Percentiles rank a stretch among this genome's conserved stretches.
phyloP scores from a whole-genome alignment of 352 stramenopile species.

The Globisporangium iwayamae region DNA sequence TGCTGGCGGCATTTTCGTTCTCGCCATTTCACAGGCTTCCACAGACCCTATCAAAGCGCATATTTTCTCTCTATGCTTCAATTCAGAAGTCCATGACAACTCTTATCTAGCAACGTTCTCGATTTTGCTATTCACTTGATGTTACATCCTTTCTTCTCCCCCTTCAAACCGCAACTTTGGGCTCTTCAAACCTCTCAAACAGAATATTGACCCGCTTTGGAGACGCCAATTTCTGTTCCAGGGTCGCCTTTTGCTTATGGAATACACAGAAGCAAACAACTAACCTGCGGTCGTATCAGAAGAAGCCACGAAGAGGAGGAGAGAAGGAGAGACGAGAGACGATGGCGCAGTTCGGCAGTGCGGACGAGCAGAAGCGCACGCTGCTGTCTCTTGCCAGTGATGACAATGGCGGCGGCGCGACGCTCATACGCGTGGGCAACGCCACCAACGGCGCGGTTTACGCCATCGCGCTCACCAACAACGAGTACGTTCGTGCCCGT shows the following conservation, averaged over 20 bases:
- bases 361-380: constrained; percentile 19
- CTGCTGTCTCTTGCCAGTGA: not conserved
- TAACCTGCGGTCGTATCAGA: not conserved
- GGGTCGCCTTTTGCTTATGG: not conserved
- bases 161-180: not conserved
- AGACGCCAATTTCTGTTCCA: not conserved
- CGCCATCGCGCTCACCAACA: constrained; percentile 31
- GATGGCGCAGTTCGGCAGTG: constrained; percentile 22
- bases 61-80: not conserved
- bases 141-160: not conserved
- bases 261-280: not conserved
- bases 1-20: not conserved
- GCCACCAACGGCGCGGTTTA: constrained; percentile 39
- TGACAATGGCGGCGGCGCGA: not conserved
- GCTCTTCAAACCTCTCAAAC: constrained; percentile 5
- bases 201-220: constrained; percentile 6
- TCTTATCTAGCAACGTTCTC: constrained; percentile 6
- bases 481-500: constrained; percentile 38
- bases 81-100: not conserved
- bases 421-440: constrained; percentile 46
- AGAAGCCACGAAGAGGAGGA: not conserved
- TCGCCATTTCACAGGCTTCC: not conserved
- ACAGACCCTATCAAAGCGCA: not conserved
- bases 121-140: not conserved
- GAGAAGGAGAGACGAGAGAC: constrained; percentile 5